phyloP scores from a whole-genome alignment of 2,329 filamentous ascomycete genomes.

The Pseudonectria buxi region DNA sequence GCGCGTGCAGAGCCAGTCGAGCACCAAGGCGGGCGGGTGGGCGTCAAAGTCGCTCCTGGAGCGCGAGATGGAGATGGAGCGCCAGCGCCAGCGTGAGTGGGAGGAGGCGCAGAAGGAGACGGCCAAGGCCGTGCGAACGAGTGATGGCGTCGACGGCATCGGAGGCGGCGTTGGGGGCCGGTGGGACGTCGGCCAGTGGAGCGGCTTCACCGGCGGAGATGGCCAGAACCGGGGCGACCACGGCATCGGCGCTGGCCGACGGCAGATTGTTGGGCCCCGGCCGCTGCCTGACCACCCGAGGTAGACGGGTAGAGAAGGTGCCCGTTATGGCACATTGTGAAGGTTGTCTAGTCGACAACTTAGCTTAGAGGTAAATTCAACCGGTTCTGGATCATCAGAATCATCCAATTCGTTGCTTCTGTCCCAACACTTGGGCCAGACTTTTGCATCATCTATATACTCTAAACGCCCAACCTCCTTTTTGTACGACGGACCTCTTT shows the following conservation, averaged over 20 bases:
- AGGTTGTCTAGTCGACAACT: not conserved
- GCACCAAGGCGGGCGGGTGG: constrained; percentile 57
- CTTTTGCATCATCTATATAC: too few relatives aligned
- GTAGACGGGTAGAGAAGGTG: constrained; percentile 12
- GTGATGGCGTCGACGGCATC: constrained; percentile 52
- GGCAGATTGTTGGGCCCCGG: constrained; percentile 74
- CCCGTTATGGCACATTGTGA: too few relatives aligned
- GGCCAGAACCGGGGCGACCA: constrained; percentile 60
- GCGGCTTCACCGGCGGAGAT: constrained; percentile 68
- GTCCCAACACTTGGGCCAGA: too few relatives aligned
- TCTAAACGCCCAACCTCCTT: too few relatives aligned
- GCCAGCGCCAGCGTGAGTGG: constrained; percentile 72
- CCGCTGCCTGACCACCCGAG: constrained; percentile 47
- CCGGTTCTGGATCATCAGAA: too few relatives aligned
- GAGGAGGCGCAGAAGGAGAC: constrained; percentile 65
- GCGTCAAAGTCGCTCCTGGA: constrained; percentile 66
- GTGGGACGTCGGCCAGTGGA: constrained; percentile 74
- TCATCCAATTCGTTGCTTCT: too few relatives aligned
- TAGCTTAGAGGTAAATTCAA: too few relatives aligned
- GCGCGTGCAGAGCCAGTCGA: constrained; percentile 49
- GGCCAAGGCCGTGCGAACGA: constrained; percentile 45
- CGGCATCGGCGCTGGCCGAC: constrained; percentile 62
- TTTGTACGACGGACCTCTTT: too few relatives aligned
- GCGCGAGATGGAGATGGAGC: constrained; percentile 73
- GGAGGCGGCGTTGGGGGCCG: constrained; percentile 60